phyloP scores from a whole-genome alignment of 176 grass and related monocot genomes.

The Rhynchospora breviuscula region DNA sequence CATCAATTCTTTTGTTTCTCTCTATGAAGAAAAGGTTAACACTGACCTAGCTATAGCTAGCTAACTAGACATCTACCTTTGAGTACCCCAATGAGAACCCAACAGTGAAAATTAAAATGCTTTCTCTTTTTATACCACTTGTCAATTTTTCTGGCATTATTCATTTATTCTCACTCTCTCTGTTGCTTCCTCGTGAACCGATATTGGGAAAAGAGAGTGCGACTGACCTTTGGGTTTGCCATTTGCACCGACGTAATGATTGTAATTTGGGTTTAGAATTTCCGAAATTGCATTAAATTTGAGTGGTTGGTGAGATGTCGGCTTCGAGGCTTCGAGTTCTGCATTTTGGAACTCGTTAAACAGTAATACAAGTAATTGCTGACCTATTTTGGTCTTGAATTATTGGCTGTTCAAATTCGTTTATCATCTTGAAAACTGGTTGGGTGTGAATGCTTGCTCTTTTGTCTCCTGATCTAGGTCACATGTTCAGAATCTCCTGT shows the following conservation, averaged over 20 bases:
- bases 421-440: neutral
- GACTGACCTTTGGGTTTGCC: neutral
- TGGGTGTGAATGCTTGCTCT: conserved; percentile 27
- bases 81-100: neutral
- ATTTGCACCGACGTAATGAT: neutral
- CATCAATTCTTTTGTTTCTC: conserved; percentile 6
- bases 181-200: neutral
- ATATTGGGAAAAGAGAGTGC: neutral
- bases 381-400: neutral
- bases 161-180: too few species aligned
- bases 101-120: neutral
- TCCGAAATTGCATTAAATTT: neutral
- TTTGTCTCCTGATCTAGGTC: conserved; percentile 13
- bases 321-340: neutral
- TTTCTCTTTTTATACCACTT: neutral
- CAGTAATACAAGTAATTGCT: conserved; percentile 9
- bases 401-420: neutral
- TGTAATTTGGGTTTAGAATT: neutral
- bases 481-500: neutral
- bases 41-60: neutral
- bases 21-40: neutral
- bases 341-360: neutral
- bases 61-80: neutral
- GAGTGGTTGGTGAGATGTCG: neutral
- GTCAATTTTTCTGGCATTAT: neutral